Base-by-base conservation (phyloP, 306 rosid species). In the Nissolia schottii region DNA sequence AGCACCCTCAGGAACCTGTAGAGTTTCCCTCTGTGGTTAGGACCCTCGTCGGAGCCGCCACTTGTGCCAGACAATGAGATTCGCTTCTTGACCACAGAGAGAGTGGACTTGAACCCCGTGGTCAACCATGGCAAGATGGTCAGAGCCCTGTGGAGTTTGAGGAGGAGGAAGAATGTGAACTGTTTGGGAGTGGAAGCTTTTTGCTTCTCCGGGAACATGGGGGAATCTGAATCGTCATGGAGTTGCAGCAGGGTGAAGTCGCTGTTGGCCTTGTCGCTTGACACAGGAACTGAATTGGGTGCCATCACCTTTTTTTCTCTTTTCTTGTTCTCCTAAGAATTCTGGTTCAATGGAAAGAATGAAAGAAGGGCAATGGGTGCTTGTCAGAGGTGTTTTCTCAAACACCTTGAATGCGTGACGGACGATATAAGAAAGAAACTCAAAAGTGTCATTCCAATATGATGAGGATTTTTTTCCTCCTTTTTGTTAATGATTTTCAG, bases 141-240 rank as follows among this genome's bases (percentile, higher is more conserved):
- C 53, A 95, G 19, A 53, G 87, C 63, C 82, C 88, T 86, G 71
- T 89, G 87, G 20, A 88, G 86, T 78, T 87, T 89, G 53, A 95
- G 99, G 70, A 92, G 96, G 61, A 95, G 89, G 70, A 92, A 82
- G 93, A 95, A 91, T 3, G 93, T 91, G 54, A 95, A 85, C 5
- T 89, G 99, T 71, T 89, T 95, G 22, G 93, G 81, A 13, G 90
- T 91, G 2, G 84, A 68, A 20, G 90, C 83, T 60, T 88, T 89
- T 46, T 84, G 84, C 64, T 91, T 91, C 29, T 95, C 96, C 0
- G 72, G 84, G 45, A 89, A 84, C 55, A 84, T 62, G 6, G 89
- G 67, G 7, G 97, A 86, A 50, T 86, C 89, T 3, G 74, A 68
- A 28, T 79, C 87, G 69, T 82, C 87, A 71, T 82, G 81, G 46